Base-by-base conservation (phyloP, 805 yeast genomes). In the Kockiozyma suomiensis region DNA sequence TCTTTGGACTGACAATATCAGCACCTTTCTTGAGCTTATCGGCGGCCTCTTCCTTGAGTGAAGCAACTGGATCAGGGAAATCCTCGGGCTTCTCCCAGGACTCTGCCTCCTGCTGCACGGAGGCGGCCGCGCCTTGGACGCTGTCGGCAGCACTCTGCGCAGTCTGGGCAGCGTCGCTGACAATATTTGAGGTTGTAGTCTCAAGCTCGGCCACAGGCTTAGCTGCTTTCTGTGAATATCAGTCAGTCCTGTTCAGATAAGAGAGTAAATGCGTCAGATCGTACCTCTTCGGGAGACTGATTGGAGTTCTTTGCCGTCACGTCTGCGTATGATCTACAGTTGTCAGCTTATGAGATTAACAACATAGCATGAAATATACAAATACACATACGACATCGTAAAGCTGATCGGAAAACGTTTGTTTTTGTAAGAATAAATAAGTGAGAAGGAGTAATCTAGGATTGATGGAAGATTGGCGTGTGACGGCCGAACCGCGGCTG, bases 261-360 rank as follows among this genome's bases (percentile, higher is more conserved):
- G n/a, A n/a, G n/a, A n/a, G n/a, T n/a, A n/a, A n/a, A n/a, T n/a
- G n/a, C 33, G 6, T 15, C 33, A 2, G 38, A 21, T 37, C 62
- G 43, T 37, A 59, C 63, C 63, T 59, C 59, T 48, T 59, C 55
- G 37, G 54, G 48, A 21, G 63, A 28, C 56, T 59, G 63, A 37
- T n/a, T 15, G 13, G 63, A 42, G 59, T 54, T 49, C 25, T 53
- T 59, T 37, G 63, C 63, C 15, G 63, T 59, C 7, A 54, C 59
- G 46, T 48, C 59, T 17, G 63, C 63, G 59, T 59, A 59, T 37
- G 56, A 51, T 38, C 43, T 46, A 13, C 41, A 26, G 32, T 4
- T 17, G n/a, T 26, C 21, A 28, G 17, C 17, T n/a, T 6, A 32
- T 21, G 19, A 32, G n/a, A n/a, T n/a, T n/a, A 30, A 15, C 2